Evolutionary conservation across 148 eudicot genomes (phyloP).

Genomic region (Rhododendron molle): DNA sequence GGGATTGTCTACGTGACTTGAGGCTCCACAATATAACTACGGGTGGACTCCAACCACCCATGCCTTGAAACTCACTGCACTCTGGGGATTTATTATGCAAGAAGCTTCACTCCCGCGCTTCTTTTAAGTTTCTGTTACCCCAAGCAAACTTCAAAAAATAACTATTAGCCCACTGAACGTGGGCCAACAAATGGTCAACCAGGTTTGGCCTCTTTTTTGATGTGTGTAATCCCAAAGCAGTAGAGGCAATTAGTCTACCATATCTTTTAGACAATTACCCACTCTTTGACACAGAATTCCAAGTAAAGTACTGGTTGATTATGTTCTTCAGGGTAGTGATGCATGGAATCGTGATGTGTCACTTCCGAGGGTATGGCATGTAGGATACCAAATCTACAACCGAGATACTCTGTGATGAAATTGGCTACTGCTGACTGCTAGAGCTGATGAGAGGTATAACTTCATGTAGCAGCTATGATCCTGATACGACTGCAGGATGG

Average conservation of each 20-base stretch:
- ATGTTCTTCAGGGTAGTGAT: background rate
- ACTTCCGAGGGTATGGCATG: background rate
- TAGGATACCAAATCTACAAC: background rate
- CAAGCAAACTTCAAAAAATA: background rate
- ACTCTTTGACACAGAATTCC: background rate
- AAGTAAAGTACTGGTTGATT: background rate
- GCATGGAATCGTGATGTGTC: background rate
- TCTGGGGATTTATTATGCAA: background rate
- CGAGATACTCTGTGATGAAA: background rate
- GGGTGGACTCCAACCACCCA: background rate
- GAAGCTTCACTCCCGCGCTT: background rate
- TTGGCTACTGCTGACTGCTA: background rate
- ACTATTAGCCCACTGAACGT: background rate
- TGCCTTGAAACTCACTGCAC: background rate
- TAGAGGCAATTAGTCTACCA: background rate
- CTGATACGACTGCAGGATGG: background rate
- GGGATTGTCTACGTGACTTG: background rate
- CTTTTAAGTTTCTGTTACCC: background rate
- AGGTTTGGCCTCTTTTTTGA: background rate
- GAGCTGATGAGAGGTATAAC: background rate
- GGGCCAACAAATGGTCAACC: background rate
- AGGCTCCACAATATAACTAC: background rate
- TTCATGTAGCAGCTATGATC: background rate
- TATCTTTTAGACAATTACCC: background rate
- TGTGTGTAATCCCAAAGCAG: background rate